Percentiles rank a stretch among this genome's conserved stretches.
phyloP scores from a whole-genome alignment of 176 grass and related monocot genomes.

The Avena insularis region DNA sequence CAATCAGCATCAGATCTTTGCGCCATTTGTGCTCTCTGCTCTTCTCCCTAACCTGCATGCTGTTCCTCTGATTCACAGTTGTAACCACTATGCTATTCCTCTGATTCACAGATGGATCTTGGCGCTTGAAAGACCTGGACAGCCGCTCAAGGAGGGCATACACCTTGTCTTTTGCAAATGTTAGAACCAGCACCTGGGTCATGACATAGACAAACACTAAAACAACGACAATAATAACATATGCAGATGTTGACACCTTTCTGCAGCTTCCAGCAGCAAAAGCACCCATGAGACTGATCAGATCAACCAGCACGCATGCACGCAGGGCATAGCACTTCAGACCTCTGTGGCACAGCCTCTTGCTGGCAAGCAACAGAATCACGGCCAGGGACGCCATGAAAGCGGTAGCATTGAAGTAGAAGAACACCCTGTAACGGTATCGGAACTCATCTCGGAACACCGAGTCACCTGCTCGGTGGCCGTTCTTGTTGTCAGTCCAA shows the following conservation, averaged over 20 bases:
- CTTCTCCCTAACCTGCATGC: not conserved
- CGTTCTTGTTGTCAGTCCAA: conserved; percentile 37
- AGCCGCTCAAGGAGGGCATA: not conserved
- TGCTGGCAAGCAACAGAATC: conserved; percentile 58
- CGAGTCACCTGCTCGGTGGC: conserved; percentile 41
- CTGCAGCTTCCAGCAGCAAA: conserved; percentile 54
- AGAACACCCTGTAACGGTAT: conserved; percentile 47
- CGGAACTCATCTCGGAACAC: conserved; percentile 54
- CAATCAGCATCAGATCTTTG: conserved; percentile 63
- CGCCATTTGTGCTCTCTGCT: conserved; percentile 56
- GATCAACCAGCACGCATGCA: conserved; percentile 41
- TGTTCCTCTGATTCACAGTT: not conserved
- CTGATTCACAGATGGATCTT: not conserved
- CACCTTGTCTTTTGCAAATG: conserved; percentile 43
- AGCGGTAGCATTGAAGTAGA: conserved; percentile 60
- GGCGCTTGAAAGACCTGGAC: conserved; percentile 6
- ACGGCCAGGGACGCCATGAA: conserved; percentile 63
- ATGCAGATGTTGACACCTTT: conserved; percentile 43
- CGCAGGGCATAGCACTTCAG: conserved; percentile 34
- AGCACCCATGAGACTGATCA: conserved; percentile 61
- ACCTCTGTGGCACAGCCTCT: conserved; percentile 47
- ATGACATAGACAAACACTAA: conserved; percentile 41
- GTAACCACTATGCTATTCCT: not conserved
- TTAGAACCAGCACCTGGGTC: conserved; percentile 39
- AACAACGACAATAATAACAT: conserved; percentile 46